A percentile compares a stretch with the other conserved stretches of the same genome.
Conservation (phyloP, 306 rosid genomes). For the Cucumis hystrix region DNA sequence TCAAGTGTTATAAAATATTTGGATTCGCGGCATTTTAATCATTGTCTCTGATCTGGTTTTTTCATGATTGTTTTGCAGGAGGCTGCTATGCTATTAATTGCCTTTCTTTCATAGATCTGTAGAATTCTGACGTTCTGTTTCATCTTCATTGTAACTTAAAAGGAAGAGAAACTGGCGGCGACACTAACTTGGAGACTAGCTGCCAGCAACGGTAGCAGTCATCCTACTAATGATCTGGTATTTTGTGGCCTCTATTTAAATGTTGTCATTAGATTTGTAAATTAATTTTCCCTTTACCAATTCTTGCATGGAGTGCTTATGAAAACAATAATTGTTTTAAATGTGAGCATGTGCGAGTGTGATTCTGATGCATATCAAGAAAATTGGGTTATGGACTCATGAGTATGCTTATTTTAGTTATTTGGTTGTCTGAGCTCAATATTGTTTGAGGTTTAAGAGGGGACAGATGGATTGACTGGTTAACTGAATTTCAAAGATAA, state of each 20-base stretch:
- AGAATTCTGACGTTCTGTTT: conserved; percentile 23
- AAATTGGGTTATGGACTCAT: background rate
- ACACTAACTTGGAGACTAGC: conserved; percentile 62
- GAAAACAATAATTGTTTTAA: background rate
- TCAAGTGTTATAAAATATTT: background rate
- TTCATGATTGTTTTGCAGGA: conserved; percentile 24
- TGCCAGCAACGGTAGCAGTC: conserved; percentile 83
- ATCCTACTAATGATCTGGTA: conserved; percentile 66
- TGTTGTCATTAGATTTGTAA: background rate
- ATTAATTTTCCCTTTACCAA: background rate
- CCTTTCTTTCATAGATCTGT: conserved; percentile 51
- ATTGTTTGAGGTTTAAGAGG: background rate
- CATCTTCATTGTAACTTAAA: conserved; percentile 20
- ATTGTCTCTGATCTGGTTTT: conserved; percentile 17
- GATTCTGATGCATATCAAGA: background rate
- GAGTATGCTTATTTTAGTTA: background rate
- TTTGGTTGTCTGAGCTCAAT: background rate
- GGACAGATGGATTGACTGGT: background rate
- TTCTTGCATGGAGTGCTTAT: background rate
- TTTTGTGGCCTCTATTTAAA: background rate
- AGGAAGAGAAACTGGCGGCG: conserved; percentile 61
- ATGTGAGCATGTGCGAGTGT: background rate
- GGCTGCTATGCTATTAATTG: conserved; percentile 27
- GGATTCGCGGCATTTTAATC: conserved; percentile 1
- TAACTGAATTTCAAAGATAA: background rate